Base-by-base conservation (phyloP, 2,329 filamentous ascomycete genomes). In the Taxawa tesnikishii region DNA sequence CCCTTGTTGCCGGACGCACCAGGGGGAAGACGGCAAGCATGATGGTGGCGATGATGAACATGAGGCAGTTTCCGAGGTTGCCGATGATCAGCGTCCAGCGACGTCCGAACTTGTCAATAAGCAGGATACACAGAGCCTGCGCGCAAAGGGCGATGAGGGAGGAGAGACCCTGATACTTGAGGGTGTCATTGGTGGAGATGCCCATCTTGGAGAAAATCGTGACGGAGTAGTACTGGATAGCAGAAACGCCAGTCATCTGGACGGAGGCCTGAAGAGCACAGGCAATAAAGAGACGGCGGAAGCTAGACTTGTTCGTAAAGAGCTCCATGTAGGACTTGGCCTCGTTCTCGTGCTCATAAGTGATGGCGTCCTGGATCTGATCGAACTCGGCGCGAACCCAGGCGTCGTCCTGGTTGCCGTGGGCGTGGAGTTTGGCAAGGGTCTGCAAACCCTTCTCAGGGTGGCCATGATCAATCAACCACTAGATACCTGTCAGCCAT, bases 141-240 rank as follows among this genome's bases (percentile, higher is more conserved):
- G 73, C 79, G 9, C 83, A 49, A 6, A 85, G 58, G 2, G 78
- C 79, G 31, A 84, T 72, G 38, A 83, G 65, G 2, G 70, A 77
- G 38, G 77, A 81, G 46, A 84, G 83, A 33, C 76, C 79, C 51
- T 85, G 80, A 51, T 84, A 84, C 41, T 77, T 73, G 25, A 85
- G 66, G 0, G 81, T 75, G 16, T 79, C 67, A 31, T 72, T 61
- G 14, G 68, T 67, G 0, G 56, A 51, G 42, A 85, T 83, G 16
- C 79, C 79, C 42, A 83, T 81, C 48, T 80, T 14, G 4, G 17
- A n/a, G 8, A 36, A 36, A 42, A 83, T 82, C 3, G 48, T 54
- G 12, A 78, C 69, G 0, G 73, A 76, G 54, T 79, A 84, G 54
- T 84, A 85, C 48, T 85, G 79, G 41, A 84, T 83, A 1, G 76